These are phyloP conservation scores for Zancudomyces culisetae DNA, from an alignment of 371 early-diverging fungal species.

Conservation along the genomic window DNA sequence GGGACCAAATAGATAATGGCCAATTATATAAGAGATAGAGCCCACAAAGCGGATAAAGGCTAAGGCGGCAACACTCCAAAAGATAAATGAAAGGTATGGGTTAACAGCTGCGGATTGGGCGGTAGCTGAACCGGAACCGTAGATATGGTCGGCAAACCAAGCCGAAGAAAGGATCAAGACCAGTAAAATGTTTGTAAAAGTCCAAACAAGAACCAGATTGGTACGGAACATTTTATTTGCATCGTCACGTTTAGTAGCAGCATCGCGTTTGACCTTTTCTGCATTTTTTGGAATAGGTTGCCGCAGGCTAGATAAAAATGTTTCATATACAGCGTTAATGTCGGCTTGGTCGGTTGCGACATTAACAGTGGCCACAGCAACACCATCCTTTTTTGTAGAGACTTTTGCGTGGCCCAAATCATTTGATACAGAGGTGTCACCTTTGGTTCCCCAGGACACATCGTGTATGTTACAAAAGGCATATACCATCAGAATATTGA, in stretches of 20 bases:
- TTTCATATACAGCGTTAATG: conserved; percentile 56
- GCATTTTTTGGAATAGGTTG: conserved; percentile 26
- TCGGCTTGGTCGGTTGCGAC: conserved; percentile 58
- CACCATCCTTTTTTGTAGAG: conserved; percentile 26
- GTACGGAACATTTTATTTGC: conserved; percentile 73
- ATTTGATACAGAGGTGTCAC: conserved; percentile 36
- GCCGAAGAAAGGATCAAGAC: conserved; percentile 35
- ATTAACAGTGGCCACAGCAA: conserved; percentile 38
- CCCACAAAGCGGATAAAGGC: conserved; percentile 57
- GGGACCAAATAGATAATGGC: conserved; percentile 11
- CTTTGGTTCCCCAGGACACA: conserved; percentile 90
- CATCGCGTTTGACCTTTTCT: conserved; percentile 41
- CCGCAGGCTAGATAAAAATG: conserved; percentile 32
- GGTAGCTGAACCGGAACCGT: background rate
- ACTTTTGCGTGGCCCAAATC: conserved; percentile 44
- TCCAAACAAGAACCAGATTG: conserved; percentile 60
- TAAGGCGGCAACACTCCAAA: conserved; percentile 62
- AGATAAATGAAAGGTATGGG: conserved; percentile 60
- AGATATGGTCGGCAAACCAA: conserved; percentile 18
- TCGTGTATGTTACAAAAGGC: conserved; percentile 86
- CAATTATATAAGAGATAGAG: conserved; percentile 38
- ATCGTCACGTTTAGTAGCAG: conserved; percentile 66
- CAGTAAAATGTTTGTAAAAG: conserved; percentile 54
- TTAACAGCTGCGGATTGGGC: conserved; percentile 24
- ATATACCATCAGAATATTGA: conserved; percentile 80